phyloP scores from a whole-genome alignment of 768 basidiomycete species.

The Kwoniella mangroviensis region DNA sequence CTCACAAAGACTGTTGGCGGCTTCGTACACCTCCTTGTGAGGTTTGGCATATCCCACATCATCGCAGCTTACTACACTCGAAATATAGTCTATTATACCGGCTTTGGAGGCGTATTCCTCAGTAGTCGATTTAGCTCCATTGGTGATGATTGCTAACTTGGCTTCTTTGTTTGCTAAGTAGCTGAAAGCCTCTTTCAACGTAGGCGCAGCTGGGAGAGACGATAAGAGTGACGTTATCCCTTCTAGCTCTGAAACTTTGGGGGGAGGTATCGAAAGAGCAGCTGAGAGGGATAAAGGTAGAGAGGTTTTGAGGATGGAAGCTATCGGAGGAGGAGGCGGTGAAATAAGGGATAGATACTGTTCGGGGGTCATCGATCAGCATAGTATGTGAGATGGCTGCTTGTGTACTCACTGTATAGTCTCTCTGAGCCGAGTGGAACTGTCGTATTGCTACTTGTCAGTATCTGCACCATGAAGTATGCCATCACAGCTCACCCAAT shows the following conservation, averaged over 20 bases:
- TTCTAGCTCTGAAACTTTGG: conserved; percentile 13
- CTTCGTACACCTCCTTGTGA: conserved; percentile 31
- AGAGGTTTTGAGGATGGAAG: conserved; percentile 36
- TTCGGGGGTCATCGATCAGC: not conserved
- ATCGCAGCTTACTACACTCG: conserved; percentile 38
- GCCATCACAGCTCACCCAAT: conserved; percentile 30
- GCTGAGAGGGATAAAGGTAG: conserved; percentile 25
- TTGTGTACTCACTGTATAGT: conserved; percentile 33
- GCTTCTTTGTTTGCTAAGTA: conserved; percentile 15
- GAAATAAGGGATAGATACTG: conserved; percentile 37
- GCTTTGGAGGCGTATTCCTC: conserved; percentile 31
- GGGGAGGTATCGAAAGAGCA: conserved; percentile 27
- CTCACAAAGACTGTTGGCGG: conserved; percentile 22
- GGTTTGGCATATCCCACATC: conserved; percentile 38
- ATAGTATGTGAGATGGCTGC: not conserved
- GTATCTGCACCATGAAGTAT: not conserved
- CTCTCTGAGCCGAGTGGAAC: conserved; percentile 46
- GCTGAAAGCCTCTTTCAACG: conserved; percentile 19
- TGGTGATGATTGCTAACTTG: conserved; percentile 37
- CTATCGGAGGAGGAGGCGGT: conserved; percentile 40
- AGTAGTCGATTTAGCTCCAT: conserved; percentile 36
- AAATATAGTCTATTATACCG: conserved; percentile 21
- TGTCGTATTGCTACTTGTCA: not conserved
- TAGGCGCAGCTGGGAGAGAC: conserved; percentile 25
- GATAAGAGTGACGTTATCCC: conserved; percentile 23